These are phyloP conservation scores for Colletotrichum euphorbiae DNA, from an alignment of 2,329 filamentous ascomycete species.

Conservation along the genomic window DNA sequence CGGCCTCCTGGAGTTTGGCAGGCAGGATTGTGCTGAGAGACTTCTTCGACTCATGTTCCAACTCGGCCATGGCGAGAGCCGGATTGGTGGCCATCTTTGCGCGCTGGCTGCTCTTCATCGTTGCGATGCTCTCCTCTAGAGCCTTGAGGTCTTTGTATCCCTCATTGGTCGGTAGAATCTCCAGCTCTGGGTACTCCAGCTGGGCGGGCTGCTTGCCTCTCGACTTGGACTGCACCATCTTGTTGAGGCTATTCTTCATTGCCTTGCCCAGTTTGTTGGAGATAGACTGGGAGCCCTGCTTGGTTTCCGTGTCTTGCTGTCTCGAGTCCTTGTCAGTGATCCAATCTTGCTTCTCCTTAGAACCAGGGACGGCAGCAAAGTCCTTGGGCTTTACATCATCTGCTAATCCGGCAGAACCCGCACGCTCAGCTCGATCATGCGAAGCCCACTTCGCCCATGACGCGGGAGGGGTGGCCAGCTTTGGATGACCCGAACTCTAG, in stretches of 20 bases:
- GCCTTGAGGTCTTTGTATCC: conserved; percentile 49
- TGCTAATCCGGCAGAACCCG: conserved; percentile 40
- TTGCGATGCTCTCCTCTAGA: conserved; percentile 47
- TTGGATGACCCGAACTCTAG: conserved; percentile 26
- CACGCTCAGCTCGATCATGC: conserved; percentile 46
- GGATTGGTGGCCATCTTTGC: conserved; percentile 25
- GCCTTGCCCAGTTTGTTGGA: conserved; percentile 47
- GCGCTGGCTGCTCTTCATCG: conserved; percentile 43
- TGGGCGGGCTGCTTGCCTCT: conserved; percentile 11
- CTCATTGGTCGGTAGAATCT: conserved; percentile 48
- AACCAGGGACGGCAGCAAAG: conserved; percentile 45
- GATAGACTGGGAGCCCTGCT: conserved; percentile 43
- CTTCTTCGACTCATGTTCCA: conserved; percentile 10
- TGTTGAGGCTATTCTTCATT: conserved; percentile 45
- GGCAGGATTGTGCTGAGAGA: conserved; percentile 8
- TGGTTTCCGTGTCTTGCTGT: conserved; percentile 18
- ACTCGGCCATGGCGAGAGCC: conserved; percentile 24
- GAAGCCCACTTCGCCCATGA: conserved; percentile 52
- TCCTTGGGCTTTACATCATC: conserved; percentile 47
- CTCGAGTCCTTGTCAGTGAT: conserved; percentile 43
- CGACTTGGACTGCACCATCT: conserved; percentile 41
- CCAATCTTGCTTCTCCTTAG: conserved; percentile 43
- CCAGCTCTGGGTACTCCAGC: conserved; percentile 52
- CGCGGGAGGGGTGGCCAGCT: conserved; percentile 42
- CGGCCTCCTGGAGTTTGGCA: conserved; percentile 4